Conservation (phyloP, 345 rosid species). For the Rhodamnia argentea region DNA sequence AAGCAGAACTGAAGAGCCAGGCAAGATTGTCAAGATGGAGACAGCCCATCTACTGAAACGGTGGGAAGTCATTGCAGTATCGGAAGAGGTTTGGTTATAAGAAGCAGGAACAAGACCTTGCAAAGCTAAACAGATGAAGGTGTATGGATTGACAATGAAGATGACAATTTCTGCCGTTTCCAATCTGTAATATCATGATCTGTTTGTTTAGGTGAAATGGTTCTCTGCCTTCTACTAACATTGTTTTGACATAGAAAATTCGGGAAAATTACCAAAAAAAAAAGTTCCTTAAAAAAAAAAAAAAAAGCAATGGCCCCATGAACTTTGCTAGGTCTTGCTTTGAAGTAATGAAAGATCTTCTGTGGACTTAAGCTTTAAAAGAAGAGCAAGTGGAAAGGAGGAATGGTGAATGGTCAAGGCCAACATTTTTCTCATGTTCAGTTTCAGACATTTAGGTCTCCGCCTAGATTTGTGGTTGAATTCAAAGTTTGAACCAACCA, state of each 20-base stretch:
- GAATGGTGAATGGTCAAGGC: background rate
- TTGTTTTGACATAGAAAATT: background rate
- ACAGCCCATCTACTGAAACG: background rate
- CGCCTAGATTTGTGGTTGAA: background rate
- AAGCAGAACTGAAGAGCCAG: background rate
- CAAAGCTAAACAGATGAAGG: background rate
- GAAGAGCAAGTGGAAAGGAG: background rate
- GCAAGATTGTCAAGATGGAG: background rate
- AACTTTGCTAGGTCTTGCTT: background rate
- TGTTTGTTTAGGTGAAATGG: background rate
- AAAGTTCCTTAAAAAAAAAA: too few species aligned
- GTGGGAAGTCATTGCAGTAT: background rate
- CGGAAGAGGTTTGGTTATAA: background rate
- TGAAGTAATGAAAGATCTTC: background rate
- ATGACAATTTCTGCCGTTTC: background rate
- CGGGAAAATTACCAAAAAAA: too few species aligned
- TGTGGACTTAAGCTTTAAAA: background rate
- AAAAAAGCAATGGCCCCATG: background rate
- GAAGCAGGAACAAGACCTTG: background rate
- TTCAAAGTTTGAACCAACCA: background rate
- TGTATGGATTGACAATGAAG: background rate
- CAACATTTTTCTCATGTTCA: background rate
- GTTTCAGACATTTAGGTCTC: background rate
- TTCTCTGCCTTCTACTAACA: background rate
- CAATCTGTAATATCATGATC: background rate